A percentile compares a stretch with the other conserved stretches of the same genome.
Conservation (phyloP, 305 asterid genomes). For the Fraxinus xanthoxyloides region DNA sequence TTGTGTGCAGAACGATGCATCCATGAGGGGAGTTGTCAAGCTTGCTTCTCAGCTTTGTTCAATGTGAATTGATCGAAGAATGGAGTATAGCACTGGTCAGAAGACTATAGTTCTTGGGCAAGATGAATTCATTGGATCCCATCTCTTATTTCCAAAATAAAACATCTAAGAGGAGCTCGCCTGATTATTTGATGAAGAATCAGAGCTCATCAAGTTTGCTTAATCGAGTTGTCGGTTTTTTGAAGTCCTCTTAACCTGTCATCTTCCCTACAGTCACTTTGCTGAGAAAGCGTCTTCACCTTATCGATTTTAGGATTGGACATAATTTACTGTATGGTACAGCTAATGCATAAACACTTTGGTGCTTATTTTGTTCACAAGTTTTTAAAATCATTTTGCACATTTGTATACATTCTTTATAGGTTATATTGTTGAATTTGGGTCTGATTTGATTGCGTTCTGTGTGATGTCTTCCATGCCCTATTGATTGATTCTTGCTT, state of each 20-base stretch:
- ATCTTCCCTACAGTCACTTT: background rate
- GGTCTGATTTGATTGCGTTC: background rate
- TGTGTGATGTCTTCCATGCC: background rate
- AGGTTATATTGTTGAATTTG: background rate
- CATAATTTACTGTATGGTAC: background rate
- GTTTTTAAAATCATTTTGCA: slow-evolving; percentile 2
- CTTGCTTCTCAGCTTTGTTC: slow-evolving; percentile 79
- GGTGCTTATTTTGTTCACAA: slow-evolving; percentile 3
- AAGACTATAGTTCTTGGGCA: background rate
- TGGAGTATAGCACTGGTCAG: background rate
- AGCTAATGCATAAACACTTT: background rate
- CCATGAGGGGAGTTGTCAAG: slow-evolving; percentile 80
- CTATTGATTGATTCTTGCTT: background rate
- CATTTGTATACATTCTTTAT: background rate
- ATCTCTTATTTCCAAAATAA: slow-evolving; percentile 3
- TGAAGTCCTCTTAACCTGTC: background rate
- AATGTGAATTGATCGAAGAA: slow-evolving; percentile 26
- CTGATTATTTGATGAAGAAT: background rate
- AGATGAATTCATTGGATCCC: background rate
- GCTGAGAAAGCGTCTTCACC: slow-evolving; percentile 1
- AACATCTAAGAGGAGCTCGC: background rate
- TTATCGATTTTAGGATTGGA: slow-evolving; percentile 4
- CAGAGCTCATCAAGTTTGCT: slow-evolving; percentile 18
- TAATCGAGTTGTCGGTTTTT: slow-evolving; percentile 16
- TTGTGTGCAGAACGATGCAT: slow-evolving; percentile 62